Percentiles rank a stretch among this genome's conserved stretches.
phyloP scores from a whole-genome alignment of 129 eudicot species.

The Helianthus annuus region DNA sequence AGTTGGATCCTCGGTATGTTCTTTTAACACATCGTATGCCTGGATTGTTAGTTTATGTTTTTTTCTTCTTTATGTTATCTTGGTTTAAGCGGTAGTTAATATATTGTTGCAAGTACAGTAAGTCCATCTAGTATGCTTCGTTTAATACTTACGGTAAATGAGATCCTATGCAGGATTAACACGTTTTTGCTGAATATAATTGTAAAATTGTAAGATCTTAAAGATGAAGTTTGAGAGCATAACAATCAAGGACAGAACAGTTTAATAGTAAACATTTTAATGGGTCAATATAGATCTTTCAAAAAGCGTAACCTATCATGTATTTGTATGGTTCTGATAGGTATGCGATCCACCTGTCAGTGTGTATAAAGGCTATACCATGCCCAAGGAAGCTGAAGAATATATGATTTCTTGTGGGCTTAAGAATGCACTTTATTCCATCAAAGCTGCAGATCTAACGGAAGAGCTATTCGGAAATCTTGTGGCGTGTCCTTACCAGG shows the following conservation, averaged over 20 bases:
- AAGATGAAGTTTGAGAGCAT: too few relatives aligned
- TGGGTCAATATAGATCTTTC: neutral
- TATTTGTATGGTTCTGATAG: slow-evolving; percentile 39
- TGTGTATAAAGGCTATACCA: slow-evolving; percentile 79
- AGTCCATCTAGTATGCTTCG: neutral
- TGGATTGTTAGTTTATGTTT: slow-evolving; percentile 4
- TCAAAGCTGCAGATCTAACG: slow-evolving; percentile 81
- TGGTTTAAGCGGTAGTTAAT: neutral
- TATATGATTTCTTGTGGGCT: slow-evolving; percentile 80
- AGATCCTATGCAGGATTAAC: too few relatives aligned
- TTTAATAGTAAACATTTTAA: neutral
- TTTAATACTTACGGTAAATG: too few relatives aligned
- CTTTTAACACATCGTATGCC: neutral
- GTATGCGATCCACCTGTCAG: slow-evolving; percentile 96
- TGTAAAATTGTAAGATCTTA: too few relatives aligned
- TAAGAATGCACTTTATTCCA: slow-evolving; percentile 86
- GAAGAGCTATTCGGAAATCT: slow-evolving; percentile 82
- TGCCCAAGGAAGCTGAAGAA: slow-evolving; percentile 84
- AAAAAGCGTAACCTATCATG: slow-evolving; percentile 7
- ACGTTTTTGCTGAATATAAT: too few relatives aligned
- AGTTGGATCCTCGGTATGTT: slow-evolving; percentile 86
- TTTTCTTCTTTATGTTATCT: neutral
- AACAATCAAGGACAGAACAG: neutral
- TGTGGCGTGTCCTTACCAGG: slow-evolving; percentile 71
- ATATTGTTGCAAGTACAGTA: neutral